A percentile compares a stretch with the other conserved stretches of the same genome.
Conservation (phyloP, 345 rosid genomes). For the Hibiscus trionum region DNA sequence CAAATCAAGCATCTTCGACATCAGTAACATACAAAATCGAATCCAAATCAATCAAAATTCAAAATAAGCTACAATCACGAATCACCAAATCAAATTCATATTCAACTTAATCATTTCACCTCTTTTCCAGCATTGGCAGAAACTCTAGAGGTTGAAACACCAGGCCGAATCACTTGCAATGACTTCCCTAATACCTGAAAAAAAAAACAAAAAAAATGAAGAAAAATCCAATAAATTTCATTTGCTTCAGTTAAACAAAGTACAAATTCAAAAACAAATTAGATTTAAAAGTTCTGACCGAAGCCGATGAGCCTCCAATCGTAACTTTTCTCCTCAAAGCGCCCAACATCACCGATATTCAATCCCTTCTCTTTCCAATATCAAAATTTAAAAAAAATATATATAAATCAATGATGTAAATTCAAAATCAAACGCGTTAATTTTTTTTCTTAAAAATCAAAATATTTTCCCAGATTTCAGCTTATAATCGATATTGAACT, state of each 20-base stretch:
- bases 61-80: background rate
- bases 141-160: conserved; percentile 29
- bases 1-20: background rate
- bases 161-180: conserved; percentile 30
- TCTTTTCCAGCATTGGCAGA: conserved; percentile 34
- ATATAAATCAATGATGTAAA: background rate
- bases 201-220: background rate
- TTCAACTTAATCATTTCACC: conserved; percentile 22
- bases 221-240: background rate
- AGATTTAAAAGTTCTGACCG: conserved; percentile 23
- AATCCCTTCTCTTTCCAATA: background rate
- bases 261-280: background rate
- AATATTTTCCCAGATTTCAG: background rate
- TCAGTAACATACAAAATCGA: background rate
- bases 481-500: background rate
- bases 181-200: conserved; percentile 41
- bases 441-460: background rate
- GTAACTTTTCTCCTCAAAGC: conserved; percentile 33
- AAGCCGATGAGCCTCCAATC: conserved; percentile 35
- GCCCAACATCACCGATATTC: conserved; percentile 34
- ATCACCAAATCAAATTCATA: background rate
- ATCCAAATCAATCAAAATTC: background rate
- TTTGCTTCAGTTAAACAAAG: background rate
- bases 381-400: background rate
- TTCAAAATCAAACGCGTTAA: background rate